A percentile compares a stretch with the other conserved stretches of the same genome.
phyloP scores from a whole-genome alignment of 345 rosid species.

The Ceriops tagal region DNA sequence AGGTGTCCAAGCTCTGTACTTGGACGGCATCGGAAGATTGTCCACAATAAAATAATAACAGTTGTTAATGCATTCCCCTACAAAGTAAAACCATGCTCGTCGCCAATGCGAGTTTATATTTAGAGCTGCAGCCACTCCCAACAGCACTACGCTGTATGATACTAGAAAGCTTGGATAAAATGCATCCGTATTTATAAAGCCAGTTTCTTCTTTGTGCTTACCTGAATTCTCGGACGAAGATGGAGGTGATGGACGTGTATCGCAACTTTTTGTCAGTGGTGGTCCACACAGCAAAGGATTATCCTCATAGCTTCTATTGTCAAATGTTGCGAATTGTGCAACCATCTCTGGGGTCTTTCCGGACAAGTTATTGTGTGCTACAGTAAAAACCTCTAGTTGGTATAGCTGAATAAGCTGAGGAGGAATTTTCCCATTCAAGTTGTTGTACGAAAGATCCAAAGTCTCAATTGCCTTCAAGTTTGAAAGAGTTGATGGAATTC shows the following conservation, averaged over 20 bases:
- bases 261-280: conserved; percentile 17
- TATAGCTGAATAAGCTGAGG: background rate
- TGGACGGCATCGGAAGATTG: conserved; percentile 1
- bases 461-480: conserved; percentile 2
- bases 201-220: background rate
- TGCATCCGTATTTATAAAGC: conserved; percentile 3
- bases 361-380: conserved; percentile 33
- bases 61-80: background rate
- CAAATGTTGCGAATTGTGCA: conserved; percentile 23
- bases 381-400: conserved; percentile 19
- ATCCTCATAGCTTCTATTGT: conserved; percentile 14
- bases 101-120: conserved; percentile 11
- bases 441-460: conserved; percentile 30
- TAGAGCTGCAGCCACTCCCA: background rate
- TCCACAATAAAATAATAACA: conserved; percentile 8
- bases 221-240: background rate
- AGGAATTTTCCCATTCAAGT: background rate
- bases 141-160: background rate
- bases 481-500: conserved; percentile 2
- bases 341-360: conserved; percentile 15
- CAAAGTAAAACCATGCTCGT: conserved; percentile 12
- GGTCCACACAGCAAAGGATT: conserved; percentile 27
- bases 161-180: background rate
- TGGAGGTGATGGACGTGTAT: background rate
- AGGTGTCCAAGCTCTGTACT: background rate